Percentiles rank a stretch among this genome's conserved stretches.
These are phyloP conservation scores for Tricholoma flavovirens DNA, from an alignment of 768 basidiomycete genomes.

Conservation along the genomic window DNA sequence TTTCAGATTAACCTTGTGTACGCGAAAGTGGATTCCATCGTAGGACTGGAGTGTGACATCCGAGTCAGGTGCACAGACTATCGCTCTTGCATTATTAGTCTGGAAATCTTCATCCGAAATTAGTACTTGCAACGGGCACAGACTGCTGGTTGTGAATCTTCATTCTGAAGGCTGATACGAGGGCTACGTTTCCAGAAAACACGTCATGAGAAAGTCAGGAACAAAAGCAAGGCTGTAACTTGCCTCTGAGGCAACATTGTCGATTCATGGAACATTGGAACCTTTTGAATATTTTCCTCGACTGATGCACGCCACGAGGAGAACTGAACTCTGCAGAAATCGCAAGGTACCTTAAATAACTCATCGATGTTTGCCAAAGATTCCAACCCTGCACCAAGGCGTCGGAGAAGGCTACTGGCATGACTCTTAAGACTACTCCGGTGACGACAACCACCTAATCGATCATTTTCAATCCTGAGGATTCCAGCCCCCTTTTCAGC, in stretches of 20 bases:
- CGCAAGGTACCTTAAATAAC: not conserved
- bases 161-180: not conserved
- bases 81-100: not conserved
- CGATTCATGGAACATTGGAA: not conserved
- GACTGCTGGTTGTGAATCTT: not conserved
- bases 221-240: not conserved
- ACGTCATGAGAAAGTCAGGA: not conserved
- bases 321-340: not conserved
- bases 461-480: not conserved
- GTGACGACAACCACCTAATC: too few relatives aligned
- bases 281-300: not conserved
- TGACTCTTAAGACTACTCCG: not conserved
- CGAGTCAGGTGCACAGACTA: conserved; percentile 6
- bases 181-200: too few relatives aligned
- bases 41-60: conserved; percentile 10
- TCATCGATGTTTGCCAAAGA: not conserved
- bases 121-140: not conserved
- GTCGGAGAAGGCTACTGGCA: not conserved
- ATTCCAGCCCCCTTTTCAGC: too few relatives aligned
- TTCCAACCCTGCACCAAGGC: not conserved
- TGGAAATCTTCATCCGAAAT: not conserved
- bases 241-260: not conserved
- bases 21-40: conserved; percentile 7
- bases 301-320: not conserved
- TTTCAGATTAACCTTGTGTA: conserved; percentile 11